phyloP scores from a whole-genome alignment of 2,329 filamentous ascomycete genomes.

The Chaetomiaceae sp. region DNA sequence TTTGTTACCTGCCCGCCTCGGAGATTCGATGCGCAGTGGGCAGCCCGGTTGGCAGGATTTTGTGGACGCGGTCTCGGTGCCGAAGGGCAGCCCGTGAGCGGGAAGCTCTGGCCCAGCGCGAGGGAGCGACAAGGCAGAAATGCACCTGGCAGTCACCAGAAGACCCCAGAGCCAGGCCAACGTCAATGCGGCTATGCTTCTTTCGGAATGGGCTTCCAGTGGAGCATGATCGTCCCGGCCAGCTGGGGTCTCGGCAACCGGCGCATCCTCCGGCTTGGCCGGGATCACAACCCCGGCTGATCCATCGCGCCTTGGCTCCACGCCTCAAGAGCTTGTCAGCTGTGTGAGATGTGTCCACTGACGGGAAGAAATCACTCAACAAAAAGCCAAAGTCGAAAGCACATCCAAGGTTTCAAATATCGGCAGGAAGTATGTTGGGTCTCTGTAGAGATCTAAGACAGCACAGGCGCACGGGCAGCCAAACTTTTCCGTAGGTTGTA shows the following conservation, averaged over 20 bases:
- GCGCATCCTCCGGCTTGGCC: conserved; percentile 6
- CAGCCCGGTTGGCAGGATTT: neutral
- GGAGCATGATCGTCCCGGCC: conserved; percentile 21
- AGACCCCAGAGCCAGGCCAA: neutral
- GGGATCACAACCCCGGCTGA: neutral
- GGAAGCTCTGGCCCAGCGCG: neutral
- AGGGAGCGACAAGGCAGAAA: neutral
- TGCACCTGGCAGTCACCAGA: neutral
- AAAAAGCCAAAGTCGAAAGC: no score
- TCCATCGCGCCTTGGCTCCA: neutral
- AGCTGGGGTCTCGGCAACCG: conserved; percentile 10
- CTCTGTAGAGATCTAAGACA: no score
- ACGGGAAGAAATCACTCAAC: no score
- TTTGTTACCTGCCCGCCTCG: neutral
- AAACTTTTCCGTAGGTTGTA: no score
- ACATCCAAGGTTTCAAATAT: no score
- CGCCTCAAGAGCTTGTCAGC: no score
- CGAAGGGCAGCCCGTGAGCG: neutral
- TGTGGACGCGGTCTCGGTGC: neutral
- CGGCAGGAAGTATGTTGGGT: no score
- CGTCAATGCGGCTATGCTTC: conserved; percentile 10
- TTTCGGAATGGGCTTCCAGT: conserved; percentile 5
- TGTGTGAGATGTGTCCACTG: no score
- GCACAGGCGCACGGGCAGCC: no score
- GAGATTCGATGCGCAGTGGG: neutral